Evolutionary conservation across 2,329 filamentous ascomycete genomes (phyloP).

Genomic region (Calonectria leucothoes): DNA sequence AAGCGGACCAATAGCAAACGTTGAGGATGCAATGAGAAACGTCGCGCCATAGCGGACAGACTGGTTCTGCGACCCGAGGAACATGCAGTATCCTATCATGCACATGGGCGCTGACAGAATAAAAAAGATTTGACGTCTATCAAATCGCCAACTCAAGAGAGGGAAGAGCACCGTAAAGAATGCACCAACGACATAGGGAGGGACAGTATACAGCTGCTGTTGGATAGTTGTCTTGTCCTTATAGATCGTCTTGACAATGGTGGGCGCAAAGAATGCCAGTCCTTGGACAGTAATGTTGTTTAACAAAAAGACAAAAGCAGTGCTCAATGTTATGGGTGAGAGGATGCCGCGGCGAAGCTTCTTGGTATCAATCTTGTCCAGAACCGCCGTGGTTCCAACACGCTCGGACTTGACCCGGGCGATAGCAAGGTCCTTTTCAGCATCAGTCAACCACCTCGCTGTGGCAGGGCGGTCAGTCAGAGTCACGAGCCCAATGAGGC

Average conservation of each 20-base stretch:
- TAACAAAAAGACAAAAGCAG: conserved; percentile 1
- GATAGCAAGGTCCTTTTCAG: conserved; percentile 11
- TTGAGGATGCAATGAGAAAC: conserved; percentile 74
- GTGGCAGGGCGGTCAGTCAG: conserved; percentile 14
- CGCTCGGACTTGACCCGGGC: conserved; percentile 19
- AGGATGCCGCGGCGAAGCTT: conserved; percentile 12
- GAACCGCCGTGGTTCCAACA: conserved; percentile 8
- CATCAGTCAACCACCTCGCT: conserved; percentile 4
- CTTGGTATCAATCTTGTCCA: conserved; percentile 11
- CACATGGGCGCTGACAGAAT: conserved; percentile 69
- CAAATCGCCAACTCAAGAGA: conserved; percentile 69
- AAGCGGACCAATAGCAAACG: conserved; percentile 73
- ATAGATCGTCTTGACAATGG: conserved; percentile 77
- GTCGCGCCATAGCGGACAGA: conserved; percentile 74
- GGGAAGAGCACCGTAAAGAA: conserved; percentile 74
- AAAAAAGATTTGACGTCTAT: conserved; percentile 70
- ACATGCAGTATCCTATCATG: conserved; percentile 78
- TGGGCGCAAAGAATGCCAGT: conserved; percentile 76
- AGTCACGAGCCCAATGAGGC: background rate
- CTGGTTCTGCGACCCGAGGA: conserved; percentile 65
- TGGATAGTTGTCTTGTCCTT: conserved; percentile 62
- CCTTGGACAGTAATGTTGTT: conserved; percentile 72
- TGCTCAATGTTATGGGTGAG: conserved; percentile 10
- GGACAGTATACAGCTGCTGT: conserved; percentile 77
- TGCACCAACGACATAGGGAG: conserved; percentile 75